Evolutionary conservation across 2,329 filamentous ascomycete genomes (phyloP), one percentile per base, ranked within the genome.

Genomic region (Conoideocrella luteorostrata): DNA sequence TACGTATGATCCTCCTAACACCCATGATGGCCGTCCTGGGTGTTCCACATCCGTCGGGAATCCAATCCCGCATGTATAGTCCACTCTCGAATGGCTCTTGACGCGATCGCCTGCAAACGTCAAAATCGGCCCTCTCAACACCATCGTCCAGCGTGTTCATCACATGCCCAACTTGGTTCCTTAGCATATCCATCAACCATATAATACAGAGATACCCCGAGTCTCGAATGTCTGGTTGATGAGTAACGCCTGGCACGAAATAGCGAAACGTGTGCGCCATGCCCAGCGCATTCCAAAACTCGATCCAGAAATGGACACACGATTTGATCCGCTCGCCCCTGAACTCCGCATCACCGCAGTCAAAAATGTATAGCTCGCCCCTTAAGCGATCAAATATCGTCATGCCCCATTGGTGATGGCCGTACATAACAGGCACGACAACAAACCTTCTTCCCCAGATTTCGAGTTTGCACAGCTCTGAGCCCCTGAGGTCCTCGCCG

Each of bases 321-420:
- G 47, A 44, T 22, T 45, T 26, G 39, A 52, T 21, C 12, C 53
- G 50, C 18, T 44, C 30, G 9, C 12, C 13, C n/a, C 43, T 48
- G 20, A 30, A 18, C 4, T 35, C 29, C 4, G 20, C 32, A 7
- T 43, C 33, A n/a, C 37, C 34, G 38, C 47, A 48, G 40, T 56
- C 52, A 29, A 54, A 50, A 7, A 55, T 49, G 45, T 48, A 54
- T 26, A 55, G 24, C 10, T 53, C 41, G 5, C 48, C 43, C 5
- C 21, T 20, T 9, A 34, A 5, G 10, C 53, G 51, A 41, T 55
- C 53, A 28, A 54, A 55, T 26, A 55, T 43, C 41, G 49, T 51
- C 49, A 55, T 53, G 41, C 39, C 44, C 53, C 52, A 54, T 24
- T 51, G 45, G 23, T 15, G n/a, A 6, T 29, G 6, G 13, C 33